These are phyloP conservation scores for Alternaria triticimaculans DNA, from an alignment of 2,329 filamentous ascomycete genomes.

Conservation along the genomic window DNA sequence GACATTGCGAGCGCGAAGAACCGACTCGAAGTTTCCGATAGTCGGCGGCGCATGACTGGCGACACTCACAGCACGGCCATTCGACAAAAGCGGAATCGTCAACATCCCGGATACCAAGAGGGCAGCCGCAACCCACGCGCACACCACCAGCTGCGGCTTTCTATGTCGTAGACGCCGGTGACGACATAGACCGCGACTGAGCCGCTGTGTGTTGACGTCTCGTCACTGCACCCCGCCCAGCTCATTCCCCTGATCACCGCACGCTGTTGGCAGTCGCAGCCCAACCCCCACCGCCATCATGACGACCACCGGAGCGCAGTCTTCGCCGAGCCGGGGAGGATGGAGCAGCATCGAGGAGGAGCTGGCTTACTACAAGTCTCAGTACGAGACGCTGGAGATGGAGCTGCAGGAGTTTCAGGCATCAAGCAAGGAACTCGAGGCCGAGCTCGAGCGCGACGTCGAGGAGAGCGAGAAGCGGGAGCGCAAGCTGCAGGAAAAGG, in stretches of 20 bases:
- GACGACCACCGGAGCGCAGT: slow-evolving; percentile 20
- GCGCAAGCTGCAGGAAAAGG: slow-evolving; percentile 82
- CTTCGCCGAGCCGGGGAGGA: slow-evolving; percentile 41
- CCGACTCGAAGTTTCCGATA: slow-evolving; percentile 21
- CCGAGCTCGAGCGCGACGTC: slow-evolving; percentile 94
- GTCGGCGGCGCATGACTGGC: slow-evolving; percentile 35
- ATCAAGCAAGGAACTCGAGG: slow-evolving; percentile 91
- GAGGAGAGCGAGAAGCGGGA: slow-evolving; percentile 95
- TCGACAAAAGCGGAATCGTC: slow-evolving; percentile 22
- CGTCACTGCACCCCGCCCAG: slow-evolving; percentile 24
- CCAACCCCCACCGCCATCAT: slow-evolving; percentile 40
- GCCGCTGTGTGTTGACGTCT: slow-evolving; percentile 12
- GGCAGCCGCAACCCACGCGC: slow-evolving; percentile 29
- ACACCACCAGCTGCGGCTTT: slow-evolving; percentile 8
- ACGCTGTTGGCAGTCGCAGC: slow-evolving; percentile 20
- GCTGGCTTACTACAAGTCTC: slow-evolving; percentile 91
- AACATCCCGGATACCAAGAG: slow-evolving; percentile 12
- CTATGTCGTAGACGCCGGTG: slow-evolving; percentile 10
- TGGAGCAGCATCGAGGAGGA: slow-evolving; percentile 68
- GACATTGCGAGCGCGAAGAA: slow-evolving; percentile 12
- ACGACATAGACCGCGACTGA: background rate
- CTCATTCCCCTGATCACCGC: slow-evolving; percentile 34
- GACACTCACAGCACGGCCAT: slow-evolving; percentile 27
- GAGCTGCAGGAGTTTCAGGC: slow-evolving; percentile 94
- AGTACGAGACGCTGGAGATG: slow-evolving; percentile 90